phyloP scores from a whole-genome alignment of 2,329 filamentous ascomycete genomes.

The Ploettnerulaceae sp. region DNA sequence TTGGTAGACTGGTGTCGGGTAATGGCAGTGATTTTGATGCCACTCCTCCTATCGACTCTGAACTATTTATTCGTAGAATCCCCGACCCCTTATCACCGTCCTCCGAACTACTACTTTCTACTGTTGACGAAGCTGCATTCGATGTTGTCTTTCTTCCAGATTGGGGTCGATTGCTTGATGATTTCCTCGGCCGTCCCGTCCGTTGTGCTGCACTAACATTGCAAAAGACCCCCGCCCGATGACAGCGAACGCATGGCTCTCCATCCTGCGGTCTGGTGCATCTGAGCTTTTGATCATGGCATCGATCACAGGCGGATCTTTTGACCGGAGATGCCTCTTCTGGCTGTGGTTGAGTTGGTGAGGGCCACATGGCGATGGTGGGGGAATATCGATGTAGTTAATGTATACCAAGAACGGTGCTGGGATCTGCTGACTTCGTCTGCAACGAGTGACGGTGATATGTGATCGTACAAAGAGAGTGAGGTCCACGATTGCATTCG shows the following conservation, averaged over 20 bases:
- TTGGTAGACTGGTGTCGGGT: constrained; percentile 5
- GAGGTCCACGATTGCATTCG: constrained; percentile 3
- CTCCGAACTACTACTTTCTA: constrained; percentile 3
- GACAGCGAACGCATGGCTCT: constrained; percentile 12
- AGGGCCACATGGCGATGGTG: constrained; percentile 7
- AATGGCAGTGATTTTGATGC: constrained; percentile 5
- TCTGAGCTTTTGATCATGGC: constrained; percentile 14
- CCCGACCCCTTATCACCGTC: constrained; percentile 1
- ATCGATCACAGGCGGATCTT: constrained; percentile 14
- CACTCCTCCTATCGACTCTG: constrained; percentile 1
- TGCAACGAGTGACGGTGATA: constrained; percentile 1
- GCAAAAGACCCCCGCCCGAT: constrained; percentile 10
- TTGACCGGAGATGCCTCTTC: constrained; percentile 11
- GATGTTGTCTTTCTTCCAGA: constrained; percentile 7
- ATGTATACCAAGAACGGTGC: neutral
- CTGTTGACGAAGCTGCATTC: neutral
- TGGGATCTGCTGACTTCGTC: constrained; percentile 3
- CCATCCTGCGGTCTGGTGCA: constrained; percentile 13
- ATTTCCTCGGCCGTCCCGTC: constrained; percentile 13
- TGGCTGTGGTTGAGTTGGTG: constrained; percentile 4
- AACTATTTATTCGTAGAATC: neutral
- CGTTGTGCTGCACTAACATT: constrained; percentile 13
- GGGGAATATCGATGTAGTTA: neutral
- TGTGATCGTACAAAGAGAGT: constrained; percentile 4
- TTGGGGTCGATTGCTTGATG: constrained; percentile 6